Base-by-base conservation (phyloP, 75 land plant species). In the Picea glauca region DNA sequence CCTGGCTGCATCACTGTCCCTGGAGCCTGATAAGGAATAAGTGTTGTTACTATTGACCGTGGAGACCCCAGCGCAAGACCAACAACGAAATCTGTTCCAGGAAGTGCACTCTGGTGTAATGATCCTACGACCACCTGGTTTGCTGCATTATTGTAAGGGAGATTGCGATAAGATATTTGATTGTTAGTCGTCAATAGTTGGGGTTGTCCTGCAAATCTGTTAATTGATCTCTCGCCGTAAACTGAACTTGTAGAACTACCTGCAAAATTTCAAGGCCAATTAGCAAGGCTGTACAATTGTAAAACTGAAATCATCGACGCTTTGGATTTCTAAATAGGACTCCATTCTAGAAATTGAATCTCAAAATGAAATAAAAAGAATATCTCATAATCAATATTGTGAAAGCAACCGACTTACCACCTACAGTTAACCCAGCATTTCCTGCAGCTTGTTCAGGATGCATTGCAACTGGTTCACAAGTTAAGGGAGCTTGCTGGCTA, bases 21-120 rank as follows among this genome's bases (percentile, higher is more conserved):
- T 13, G n/a, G n/a, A n/a, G n/a, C n/a, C n/a, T n/a, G n/a, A n/a
- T n/a, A n/a, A n/a, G 60, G 21, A 5, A 77, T 31, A 32, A 32
- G 57, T 11, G 78, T 82, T 14, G 75, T 58, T 31, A 75, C 62
- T 38, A 88, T 58, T 58, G 77, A 60, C 15, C 80, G 85, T 64
- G 93, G 91, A 63, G 84, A 86, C n/a, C 86, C 92, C 59, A 91
- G 82, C 30, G 86, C 93, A 64, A 87, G 78, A 2, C 87, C 91
- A 43, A 80, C 80, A 5, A 57, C 4, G 72, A 74, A 75, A 75
- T 81, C 81, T 77, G 85, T 76, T 54, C 68, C 15, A 6, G 79
- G 54, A 63, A 68, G 76, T 15, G 81, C 84, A 30, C 50, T 35
- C n/a, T n/a, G n/a, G n/a, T n/a, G n/a, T n/a, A n/a, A n/a, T n/a